Evolutionary conservation across 2,329 filamentous ascomycete genomes (phyloP).

Genomic region (Verticillium longisporum): DNA sequence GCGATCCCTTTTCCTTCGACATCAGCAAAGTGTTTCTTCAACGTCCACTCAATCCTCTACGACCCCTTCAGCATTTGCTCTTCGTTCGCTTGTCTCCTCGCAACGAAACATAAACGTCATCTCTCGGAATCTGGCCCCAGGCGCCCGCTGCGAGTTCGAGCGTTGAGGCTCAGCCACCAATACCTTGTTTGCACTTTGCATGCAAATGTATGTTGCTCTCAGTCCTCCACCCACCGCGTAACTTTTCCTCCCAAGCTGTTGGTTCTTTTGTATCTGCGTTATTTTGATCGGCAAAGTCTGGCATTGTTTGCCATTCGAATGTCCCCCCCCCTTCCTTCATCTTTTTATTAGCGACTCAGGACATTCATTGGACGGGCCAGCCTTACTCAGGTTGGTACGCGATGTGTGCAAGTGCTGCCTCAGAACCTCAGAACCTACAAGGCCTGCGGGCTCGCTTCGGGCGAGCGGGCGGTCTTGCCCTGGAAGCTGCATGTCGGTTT

Average conservation of each 20-base stretch:
- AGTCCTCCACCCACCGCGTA: background rate
- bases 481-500: background rate
- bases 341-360: background rate
- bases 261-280: no score
- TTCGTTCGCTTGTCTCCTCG: no score
- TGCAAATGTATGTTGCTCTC: background rate
- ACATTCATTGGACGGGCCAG: no score
- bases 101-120: no score
- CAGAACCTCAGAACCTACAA: background rate
- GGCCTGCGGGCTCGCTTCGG: background rate
- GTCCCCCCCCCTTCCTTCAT: background rate
- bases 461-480: background rate
- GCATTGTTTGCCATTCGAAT: no score
- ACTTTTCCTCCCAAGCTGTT: background rate
- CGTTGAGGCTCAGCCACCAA: background rate
- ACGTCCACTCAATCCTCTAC: background rate
- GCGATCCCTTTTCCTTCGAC: background rate
- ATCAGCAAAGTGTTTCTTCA: no score
- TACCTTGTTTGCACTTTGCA: background rate
- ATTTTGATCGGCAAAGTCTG: no score
- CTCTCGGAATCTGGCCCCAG: background rate
- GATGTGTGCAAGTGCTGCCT: background rate
- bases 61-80: background rate
- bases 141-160: background rate
- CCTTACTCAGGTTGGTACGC: no score